Percentiles rank a stretch among this genome's conserved stretches.
phyloP scores from a whole-genome alignment of 2,329 filamentous ascomycete genomes.

The Teratosphaeria nubilosa region DNA sequence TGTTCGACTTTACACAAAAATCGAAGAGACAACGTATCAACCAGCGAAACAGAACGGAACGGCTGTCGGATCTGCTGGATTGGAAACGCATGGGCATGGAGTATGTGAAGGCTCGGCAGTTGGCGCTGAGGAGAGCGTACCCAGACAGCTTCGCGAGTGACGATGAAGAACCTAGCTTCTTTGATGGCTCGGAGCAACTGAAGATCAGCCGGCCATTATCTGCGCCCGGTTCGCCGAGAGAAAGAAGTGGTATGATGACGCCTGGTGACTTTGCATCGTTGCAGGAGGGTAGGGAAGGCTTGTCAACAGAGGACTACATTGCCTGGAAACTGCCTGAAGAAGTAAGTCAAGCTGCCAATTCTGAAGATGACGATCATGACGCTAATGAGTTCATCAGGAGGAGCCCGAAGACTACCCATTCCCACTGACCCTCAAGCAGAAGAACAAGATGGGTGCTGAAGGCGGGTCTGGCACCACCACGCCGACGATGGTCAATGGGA shows the following conservation, averaged over 20 bases:
- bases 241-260: conserved; percentile 95
- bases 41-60: conserved; percentile 92
- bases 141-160: conserved; percentile 73
- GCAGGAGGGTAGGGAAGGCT: conserved; percentile 84
- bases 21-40: conserved; percentile 95
- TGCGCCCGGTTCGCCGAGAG: conserved; percentile 83
- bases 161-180: conserved; percentile 71
- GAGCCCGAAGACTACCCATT: conserved; percentile 71
- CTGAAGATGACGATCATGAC: background rate
- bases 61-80: conserved; percentile 86
- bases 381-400: conserved; percentile 38
- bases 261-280: conserved; percentile 94
- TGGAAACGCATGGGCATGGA: conserved; percentile 99
- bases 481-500: conserved; percentile 11
- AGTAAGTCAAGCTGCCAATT: conserved; percentile 49
- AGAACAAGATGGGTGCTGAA: conserved; percentile 21
- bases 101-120: conserved; percentile 92
- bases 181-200: conserved; percentile 72
- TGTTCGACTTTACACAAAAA: conserved; percentile 92
- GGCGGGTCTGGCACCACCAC: conserved; percentile 8
- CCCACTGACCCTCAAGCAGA: conserved; percentile 53
- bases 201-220: conserved; percentile 94
- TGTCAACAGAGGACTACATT: conserved; percentile 95
- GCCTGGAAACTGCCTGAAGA: conserved; percentile 81
- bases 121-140: conserved; percentile 86